Percentiles rank a stretch among this genome's conserved stretches.
phyloP scores from a whole-genome alignment of 1,284 basidiomycete genomes.

The Inonotus hispidus region DNA sequence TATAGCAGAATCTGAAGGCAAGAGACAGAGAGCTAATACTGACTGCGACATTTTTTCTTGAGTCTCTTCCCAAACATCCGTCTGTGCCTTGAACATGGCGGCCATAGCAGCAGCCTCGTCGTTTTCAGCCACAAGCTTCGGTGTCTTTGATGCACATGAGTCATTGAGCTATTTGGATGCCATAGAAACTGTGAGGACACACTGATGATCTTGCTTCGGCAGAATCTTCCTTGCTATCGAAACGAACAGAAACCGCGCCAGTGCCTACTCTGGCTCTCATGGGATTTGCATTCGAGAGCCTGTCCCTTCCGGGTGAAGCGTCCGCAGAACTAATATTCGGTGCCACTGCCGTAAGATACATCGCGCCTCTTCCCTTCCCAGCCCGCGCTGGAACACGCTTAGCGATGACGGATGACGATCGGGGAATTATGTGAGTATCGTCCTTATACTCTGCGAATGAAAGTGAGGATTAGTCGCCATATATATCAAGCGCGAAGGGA shows the following conservation, averaged over 20 bases:
- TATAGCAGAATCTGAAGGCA: slow-evolving; percentile 39
- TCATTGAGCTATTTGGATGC: neutral
- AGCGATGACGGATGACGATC: slow-evolving; percentile 91
- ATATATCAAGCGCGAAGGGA: neutral
- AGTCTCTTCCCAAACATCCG: slow-evolving; percentile 91
- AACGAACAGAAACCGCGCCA: slow-evolving; percentile 82
- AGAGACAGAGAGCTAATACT: slow-evolving; percentile 39
- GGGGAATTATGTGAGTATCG: slow-evolving; percentile 87
- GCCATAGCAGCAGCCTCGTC: slow-evolving; percentile 88
- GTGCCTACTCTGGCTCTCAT: slow-evolving; percentile 41
- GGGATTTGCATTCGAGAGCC: slow-evolving; percentile 23
- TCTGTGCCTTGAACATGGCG: slow-evolving; percentile 91
- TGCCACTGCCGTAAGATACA: slow-evolving; percentile 70
- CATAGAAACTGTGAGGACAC: slow-evolving; percentile 20
- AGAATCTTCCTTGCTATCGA: slow-evolving; percentile 70
- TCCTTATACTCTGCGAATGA: slow-evolving; percentile 77
- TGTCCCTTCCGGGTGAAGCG: slow-evolving; percentile 18
- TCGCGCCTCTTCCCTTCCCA: slow-evolving; percentile 89
- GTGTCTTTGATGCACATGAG: slow-evolving; percentile 21
- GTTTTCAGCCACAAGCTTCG: slow-evolving; percentile 38
- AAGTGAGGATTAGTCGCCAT: neutral
- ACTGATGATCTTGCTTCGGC: slow-evolving; percentile 30
- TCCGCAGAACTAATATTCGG: slow-evolving; percentile 32
- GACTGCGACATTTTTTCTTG: slow-evolving; percentile 97
- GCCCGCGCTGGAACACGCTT: slow-evolving; percentile 83